These are phyloP conservation scores for Luzula sylvatica DNA, from an alignment of 176 grass and related monocot species.

Conservation along the genomic window DNA sequence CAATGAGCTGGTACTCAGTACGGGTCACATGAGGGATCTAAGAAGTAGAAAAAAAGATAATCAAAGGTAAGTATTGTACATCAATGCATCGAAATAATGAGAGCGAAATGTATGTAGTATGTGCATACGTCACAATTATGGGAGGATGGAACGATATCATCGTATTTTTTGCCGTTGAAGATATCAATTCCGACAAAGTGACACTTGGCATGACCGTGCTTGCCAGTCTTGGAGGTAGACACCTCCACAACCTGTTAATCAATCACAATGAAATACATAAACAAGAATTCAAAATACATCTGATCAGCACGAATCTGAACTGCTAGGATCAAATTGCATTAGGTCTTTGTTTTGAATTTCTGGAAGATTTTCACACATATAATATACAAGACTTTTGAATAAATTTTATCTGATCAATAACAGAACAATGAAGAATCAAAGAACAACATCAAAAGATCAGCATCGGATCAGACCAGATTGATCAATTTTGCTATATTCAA, in stretches of 20 bases:
- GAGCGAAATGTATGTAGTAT: background rate
- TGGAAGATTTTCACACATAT: too few species aligned
- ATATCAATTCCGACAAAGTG: conserved; percentile 94
- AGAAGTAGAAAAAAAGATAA: background rate
- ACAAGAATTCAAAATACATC: too few species aligned
- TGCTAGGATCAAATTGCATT: too few species aligned
- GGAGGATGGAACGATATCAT: conserved; percentile 95
- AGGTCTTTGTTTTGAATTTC: too few species aligned
- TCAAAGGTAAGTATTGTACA: background rate
- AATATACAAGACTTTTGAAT: background rate
- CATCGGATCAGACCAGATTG: background rate
- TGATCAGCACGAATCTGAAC: too few species aligned
- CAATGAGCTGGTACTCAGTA: conserved; percentile 91
- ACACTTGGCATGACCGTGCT: conserved; percentile 89
- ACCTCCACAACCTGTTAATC: conserved; percentile 83
- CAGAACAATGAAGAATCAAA: background rate
- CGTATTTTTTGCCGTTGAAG: conserved; percentile 92
- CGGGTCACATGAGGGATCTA: conserved; percentile 88
- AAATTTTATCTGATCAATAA: background rate
- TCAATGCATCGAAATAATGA: too few species aligned
- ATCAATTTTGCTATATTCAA: background rate
- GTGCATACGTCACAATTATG: conserved; percentile 96
- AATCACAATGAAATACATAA: too few species aligned
- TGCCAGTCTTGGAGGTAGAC: conserved; percentile 94
- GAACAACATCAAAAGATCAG: background rate